Evolutionary conservation across 495 filamentous ascomycete species (phyloP).

Genomic region (Aspergillus leporis): DNA sequence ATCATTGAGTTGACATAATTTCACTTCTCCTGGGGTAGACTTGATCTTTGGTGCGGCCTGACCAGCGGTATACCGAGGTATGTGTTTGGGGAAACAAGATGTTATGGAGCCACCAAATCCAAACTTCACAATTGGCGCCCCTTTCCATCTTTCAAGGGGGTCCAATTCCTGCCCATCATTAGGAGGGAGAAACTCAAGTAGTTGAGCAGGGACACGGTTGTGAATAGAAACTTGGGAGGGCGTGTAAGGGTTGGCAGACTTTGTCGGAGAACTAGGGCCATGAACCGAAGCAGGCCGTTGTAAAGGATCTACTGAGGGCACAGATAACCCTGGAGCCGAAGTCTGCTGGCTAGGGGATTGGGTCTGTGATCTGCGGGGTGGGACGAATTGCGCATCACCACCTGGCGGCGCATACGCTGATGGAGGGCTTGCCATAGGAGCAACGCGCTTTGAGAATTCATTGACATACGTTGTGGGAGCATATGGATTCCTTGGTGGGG

Average conservation of each 20-base stretch:
- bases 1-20: conserved; percentile 67
- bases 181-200: conserved; percentile 60
- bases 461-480: conserved; percentile 50
- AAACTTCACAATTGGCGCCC: conserved; percentile 81
- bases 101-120: conserved; percentile 82
- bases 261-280: conserved; percentile 51
- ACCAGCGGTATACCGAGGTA: conserved; percentile 80
- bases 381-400: conserved; percentile 36
- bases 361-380: conserved; percentile 77
- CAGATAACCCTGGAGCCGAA: conserved; percentile 50
- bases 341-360: conserved; percentile 71
- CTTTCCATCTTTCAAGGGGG: conserved; percentile 84
- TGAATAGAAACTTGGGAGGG: conserved; percentile 28
- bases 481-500: conserved; percentile 38
- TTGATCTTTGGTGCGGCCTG: conserved; percentile 73
- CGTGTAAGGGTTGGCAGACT: conserved; percentile 38
- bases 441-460: conserved; percentile 52
- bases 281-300: conserved; percentile 72
- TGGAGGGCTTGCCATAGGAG: conserved; percentile 41
- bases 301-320: conserved; percentile 52
- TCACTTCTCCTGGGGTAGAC: conserved; percentile 82
- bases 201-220: conserved; percentile 41
- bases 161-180: conserved; percentile 80
- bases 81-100: conserved; percentile 84
- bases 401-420: conserved; percentile 29